Percentiles rank a stretch among this genome's conserved stretches.
phyloP scores from a whole-genome alignment of 371 early-diverging fungal genomes.

The Apophysomyces trapeziformis region DNA sequence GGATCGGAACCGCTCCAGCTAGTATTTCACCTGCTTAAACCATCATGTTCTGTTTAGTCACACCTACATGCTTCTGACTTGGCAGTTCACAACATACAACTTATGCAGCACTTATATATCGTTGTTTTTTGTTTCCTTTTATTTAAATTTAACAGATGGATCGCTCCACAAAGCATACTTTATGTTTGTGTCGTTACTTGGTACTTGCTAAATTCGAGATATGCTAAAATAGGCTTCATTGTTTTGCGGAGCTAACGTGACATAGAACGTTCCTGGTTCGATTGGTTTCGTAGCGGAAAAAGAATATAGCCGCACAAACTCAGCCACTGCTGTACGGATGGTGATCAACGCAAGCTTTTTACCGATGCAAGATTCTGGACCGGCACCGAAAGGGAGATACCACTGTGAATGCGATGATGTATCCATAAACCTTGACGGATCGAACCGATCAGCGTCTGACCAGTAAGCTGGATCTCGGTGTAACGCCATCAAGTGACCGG shows the following conservation, averaged over 20 bases:
- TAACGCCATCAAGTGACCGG: not conserved
- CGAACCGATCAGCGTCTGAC: not conserved
- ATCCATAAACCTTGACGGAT: conserved; percentile 2
- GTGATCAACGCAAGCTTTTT: not conserved
- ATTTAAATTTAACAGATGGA: no score
- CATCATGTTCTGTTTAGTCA: no score
- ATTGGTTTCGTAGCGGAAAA: not conserved
- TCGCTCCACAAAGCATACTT: no score
- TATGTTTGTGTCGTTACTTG: not conserved
- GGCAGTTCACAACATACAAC: no score
- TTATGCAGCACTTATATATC: no score
- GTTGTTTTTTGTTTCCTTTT: no score
- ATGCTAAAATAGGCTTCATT: not conserved
- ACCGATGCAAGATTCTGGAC: not conserved
- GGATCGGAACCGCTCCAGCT: no score
- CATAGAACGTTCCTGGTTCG: not conserved
- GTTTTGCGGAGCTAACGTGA: not conserved
- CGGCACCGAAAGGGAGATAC: conserved; percentile 4
- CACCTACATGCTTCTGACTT: no score
- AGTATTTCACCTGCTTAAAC: no score
- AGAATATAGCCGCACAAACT: not conserved
- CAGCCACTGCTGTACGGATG: not conserved
- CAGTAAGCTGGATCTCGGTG: conserved; percentile 1
- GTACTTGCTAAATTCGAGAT: not conserved
- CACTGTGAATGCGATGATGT: not conserved